Percentiles rank a stretch among this genome's conserved stretches.
Evolutionary conservation across 2,329 filamentous ascomycete species (phyloP).

Genomic region (Paecilomyces sp.): DNA sequence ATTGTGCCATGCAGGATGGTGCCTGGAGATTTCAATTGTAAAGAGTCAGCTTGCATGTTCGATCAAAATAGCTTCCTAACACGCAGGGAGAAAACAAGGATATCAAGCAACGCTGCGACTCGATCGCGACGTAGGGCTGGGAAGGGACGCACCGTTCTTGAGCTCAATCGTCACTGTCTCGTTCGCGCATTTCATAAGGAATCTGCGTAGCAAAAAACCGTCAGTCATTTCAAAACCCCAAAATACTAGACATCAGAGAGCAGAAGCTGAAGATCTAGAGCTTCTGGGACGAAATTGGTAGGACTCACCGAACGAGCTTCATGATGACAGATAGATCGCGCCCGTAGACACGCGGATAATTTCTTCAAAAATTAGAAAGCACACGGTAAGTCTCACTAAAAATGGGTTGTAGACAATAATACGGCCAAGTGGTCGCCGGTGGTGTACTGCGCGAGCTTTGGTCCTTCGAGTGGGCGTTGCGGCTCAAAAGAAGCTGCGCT

Average conservation of each 20-base stretch:
- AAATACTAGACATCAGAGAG: neutral
- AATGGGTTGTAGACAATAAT: slow-evolving; percentile 7
- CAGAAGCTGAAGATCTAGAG: neutral
- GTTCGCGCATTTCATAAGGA: slow-evolving; percentile 98
- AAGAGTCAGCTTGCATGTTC: neutral
- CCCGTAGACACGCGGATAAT: neutral
- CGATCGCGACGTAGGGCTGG: neutral
- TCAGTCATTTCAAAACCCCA: slow-evolving; percentile 2
- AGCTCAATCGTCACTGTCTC: slow-evolving; percentile 98
- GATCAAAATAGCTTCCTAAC: neutral
- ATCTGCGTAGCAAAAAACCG: slow-evolving; percentile 49
- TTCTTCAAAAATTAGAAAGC: slow-evolving; percentile 3
- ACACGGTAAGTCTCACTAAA: neutral
- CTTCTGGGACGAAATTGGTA: neutral
- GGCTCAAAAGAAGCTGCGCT: slow-evolving; percentile 1
- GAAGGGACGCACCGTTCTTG: slow-evolving; percentile 72
- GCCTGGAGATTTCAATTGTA: slow-evolving; percentile 45
- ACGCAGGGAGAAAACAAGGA: too few species aligned
- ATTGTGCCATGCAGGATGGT: slow-evolving; percentile 97
- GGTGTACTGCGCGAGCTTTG: neutral
- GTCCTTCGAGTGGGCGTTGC: neutral
- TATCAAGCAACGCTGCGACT: neutral
- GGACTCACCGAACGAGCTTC: slow-evolving; percentile 93
- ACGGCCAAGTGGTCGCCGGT: slow-evolving; percentile 4
- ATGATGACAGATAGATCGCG: slow-evolving; percentile 49